Base-by-base conservation (phyloP, 495 filamentous ascomycete genomes). In the Coniosporium apollinis region DNA sequence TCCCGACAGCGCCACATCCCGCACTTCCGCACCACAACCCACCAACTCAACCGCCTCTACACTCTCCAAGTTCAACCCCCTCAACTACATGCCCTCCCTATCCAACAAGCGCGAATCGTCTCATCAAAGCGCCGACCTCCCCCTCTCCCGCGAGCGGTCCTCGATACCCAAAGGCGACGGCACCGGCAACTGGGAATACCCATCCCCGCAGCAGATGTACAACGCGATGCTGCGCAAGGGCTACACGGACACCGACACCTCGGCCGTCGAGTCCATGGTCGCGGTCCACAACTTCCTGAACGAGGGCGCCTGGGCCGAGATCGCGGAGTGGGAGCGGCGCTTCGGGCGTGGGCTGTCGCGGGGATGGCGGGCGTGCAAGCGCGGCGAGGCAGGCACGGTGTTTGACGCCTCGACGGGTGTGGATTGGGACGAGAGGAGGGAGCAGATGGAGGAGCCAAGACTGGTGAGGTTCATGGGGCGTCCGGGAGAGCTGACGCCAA, bases 141-240 rank as follows among this genome's bases (percentile, higher is more conserved):
- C 82, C 0, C 74, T 82, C 10, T 69, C 74, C 2, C 79, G 89
- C 30, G 82, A 91, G 51, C 53, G 65, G 7, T 87, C 80, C 13
- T 77, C 85, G 1, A 99, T 99, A 41, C 89, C 91, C 15, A 72
- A 77, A 36, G 85, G 81, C 43, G 70, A 76, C 46, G 67, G 65
- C 25, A 39, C 56, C 5, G 73, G 74, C 9, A 89, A 83, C 48
- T 96, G 89, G 89, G 91, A 94, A 55, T 96, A 96, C 51, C 91
- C 89, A 0, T 94, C 84, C 0, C 87, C 91, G 7, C 91, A 96
- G 59, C 89, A 96, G 55, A 96, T 96, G 89, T 96, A 94, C 61
- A 99, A 96, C 50, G 89, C 91, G 0, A 76, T 96, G 64, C 59
- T 92, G 36, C 76, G 91, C 34, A 96, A 99, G 56, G 89, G 89